Conservation (phyloP, 192 early-diverging fungal species). For the Gigaspora rosea region DNA sequence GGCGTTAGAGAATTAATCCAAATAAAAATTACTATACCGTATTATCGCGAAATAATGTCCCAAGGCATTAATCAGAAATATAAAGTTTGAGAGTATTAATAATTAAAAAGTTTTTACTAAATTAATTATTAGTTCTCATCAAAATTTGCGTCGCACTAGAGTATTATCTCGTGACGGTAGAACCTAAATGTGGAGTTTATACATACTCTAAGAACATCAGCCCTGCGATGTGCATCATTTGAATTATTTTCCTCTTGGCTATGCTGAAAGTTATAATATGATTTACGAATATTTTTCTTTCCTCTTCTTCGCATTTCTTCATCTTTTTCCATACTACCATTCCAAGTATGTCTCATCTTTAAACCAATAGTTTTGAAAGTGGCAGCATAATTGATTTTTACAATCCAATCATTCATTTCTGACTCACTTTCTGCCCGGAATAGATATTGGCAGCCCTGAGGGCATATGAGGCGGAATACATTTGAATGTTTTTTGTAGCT, state of each 20-base stretch:
- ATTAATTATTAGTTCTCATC: too few relatives aligned
- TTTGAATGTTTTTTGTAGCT: constrained; percentile 77
- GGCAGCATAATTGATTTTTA: constrained; percentile 77
- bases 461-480: constrained; percentile 71
- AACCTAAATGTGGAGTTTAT: too few relatives aligned
- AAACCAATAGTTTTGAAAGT: constrained; percentile 67
- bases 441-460: constrained; percentile 71
- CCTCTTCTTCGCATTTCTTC: background rate
- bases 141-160: too few relatives aligned
- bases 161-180: too few relatives aligned
- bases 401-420: constrained; percentile 81
- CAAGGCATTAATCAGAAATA: too few relatives aligned
- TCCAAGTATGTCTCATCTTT: constrained; percentile 28
- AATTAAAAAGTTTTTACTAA: too few relatives aligned
- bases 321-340: background rate
- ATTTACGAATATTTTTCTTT: background rate
- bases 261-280: background rate
- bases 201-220: too few relatives aligned
- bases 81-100: too few relatives aligned
- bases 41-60: too few relatives aligned
- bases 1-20: background rate
- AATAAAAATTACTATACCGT: background rate
- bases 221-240: too few relatives aligned
- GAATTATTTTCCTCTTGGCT: too few relatives aligned
- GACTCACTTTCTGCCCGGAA: constrained; percentile 67